Percentiles rank a stretch among this genome's conserved stretches.
Evolutionary conservation across 805 yeast species (phyloP).

Genomic region (Blastobotrys americana): DNA sequence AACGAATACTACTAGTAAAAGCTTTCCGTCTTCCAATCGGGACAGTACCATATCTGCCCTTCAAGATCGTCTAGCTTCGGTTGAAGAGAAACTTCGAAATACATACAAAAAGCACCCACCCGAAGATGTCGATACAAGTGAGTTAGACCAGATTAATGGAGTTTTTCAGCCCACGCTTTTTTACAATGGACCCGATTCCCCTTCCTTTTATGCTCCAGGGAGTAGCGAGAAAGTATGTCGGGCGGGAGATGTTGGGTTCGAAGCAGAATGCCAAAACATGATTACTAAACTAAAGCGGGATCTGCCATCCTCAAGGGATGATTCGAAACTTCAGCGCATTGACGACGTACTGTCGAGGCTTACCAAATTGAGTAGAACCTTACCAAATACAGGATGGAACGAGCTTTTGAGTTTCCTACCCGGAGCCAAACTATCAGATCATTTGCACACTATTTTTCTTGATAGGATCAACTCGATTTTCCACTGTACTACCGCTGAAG

Average conservation of each 20-base stretch:
- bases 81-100: neutral
- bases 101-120: neutral
- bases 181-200: neutral
- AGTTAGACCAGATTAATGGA: neutral
- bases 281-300: neutral
- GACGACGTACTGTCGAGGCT: neutral
- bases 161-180: neutral
- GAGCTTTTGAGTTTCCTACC: neutral
- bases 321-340: neutral
- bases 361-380: neutral
- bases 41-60: neutral
- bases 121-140: neutral
- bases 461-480: slow-evolving; percentile 17
- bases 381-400: neutral
- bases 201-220: neutral
- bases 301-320: neutral
- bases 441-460: slow-evolving; percentile 17
- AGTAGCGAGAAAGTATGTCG: neutral
- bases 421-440: slow-evolving; percentile 13
- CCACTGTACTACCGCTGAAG: slow-evolving; percentile 17
- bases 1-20: no score
- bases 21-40: neutral
- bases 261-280: neutral
- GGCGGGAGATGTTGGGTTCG: neutral
- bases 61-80: neutral